These are phyloP conservation scores for Lotus japonicus DNA, from an alignment of 306 rosid species.

Conservation along the genomic window DNA sequence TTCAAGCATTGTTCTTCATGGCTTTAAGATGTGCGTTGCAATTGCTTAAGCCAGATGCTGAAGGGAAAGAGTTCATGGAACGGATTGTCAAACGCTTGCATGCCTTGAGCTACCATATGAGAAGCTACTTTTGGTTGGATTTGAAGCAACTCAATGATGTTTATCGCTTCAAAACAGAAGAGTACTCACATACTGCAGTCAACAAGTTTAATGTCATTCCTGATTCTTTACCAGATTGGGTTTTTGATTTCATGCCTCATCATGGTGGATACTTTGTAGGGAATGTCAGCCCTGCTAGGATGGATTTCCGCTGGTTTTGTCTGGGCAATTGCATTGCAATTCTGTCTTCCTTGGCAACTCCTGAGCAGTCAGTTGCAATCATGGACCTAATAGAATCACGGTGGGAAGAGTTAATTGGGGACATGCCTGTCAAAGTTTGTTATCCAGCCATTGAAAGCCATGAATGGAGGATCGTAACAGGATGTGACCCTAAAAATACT, in stretches of 20 bases:
- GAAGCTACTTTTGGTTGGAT: constrained; percentile 85
- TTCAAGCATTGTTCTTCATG: constrained; percentile 95
- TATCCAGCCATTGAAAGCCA: constrained; percentile 80
- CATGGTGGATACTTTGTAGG: constrained; percentile 87
- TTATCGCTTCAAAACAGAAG: constrained; percentile 87
- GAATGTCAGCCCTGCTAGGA: constrained; percentile 86
- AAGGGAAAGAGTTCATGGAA: constrained; percentile 73
- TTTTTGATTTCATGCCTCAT: constrained; percentile 76
- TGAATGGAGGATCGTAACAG: constrained; percentile 70
- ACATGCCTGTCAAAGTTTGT: constrained; percentile 84
- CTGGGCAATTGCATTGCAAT: constrained; percentile 85
- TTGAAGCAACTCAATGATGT: constrained; percentile 82
- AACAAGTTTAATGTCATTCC: constrained; percentile 91
- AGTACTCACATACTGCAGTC: constrained; percentile 87
- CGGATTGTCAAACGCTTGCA: constrained; percentile 63
- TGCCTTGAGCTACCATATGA: constrained; percentile 81
- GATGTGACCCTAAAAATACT: constrained; percentile 81
- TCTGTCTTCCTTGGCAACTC: constrained; percentile 81
- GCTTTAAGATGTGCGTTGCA: constrained; percentile 83
- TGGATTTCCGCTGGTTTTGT: constrained; percentile 93
- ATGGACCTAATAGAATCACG: constrained; percentile 93
- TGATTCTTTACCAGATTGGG: constrained; percentile 89
- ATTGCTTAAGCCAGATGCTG: constrained; percentile 74
- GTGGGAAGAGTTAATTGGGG: constrained; percentile 78
- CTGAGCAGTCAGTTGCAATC: constrained; percentile 74